These are phyloP conservation scores for Hypomontagnella submonticulosa DNA, from an alignment of 495 filamentous ascomycete genomes.

Conservation along the genomic window DNA sequence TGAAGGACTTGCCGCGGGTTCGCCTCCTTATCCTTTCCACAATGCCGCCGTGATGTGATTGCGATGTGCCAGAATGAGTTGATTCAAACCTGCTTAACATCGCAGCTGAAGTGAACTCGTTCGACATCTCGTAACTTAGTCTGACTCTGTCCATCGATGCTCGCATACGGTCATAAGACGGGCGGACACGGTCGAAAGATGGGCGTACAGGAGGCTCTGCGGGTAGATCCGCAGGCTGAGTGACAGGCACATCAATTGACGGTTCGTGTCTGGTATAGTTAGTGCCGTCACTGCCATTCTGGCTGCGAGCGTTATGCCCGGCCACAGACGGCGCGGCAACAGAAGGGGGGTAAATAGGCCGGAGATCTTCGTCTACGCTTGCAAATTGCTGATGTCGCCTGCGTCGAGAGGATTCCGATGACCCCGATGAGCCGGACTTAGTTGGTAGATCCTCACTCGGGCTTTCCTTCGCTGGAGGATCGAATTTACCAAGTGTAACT, in stretches of 20 bases:
- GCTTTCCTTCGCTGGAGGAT: slow-evolving; percentile 65
- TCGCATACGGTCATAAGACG: slow-evolving; percentile 76
- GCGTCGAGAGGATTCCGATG: slow-evolving; percentile 62
- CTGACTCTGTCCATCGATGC: slow-evolving; percentile 78
- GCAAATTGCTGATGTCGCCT: slow-evolving; percentile 68
- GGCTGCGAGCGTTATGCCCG: slow-evolving; percentile 78
- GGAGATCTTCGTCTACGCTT: slow-evolving; percentile 80
- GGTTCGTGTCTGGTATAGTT: slow-evolving; percentile 81
- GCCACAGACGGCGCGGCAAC: slow-evolving; percentile 76
- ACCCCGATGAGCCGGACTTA: slow-evolving; percentile 55
- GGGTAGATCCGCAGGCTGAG: slow-evolving; percentile 50
- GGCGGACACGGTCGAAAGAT: slow-evolving; percentile 70
- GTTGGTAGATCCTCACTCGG: slow-evolving; percentile 14
- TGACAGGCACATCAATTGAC: slow-evolving; percentile 53
- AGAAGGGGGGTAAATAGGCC: slow-evolving; percentile 92
- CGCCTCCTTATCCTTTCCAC: slow-evolving; percentile 47
- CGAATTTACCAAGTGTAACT: slow-evolving; percentile 81
- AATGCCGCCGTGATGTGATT: slow-evolving; percentile 34
- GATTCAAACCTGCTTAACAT: slow-evolving; percentile 86
- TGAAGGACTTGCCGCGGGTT: slow-evolving; percentile 50
- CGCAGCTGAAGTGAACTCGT: slow-evolving; percentile 90
- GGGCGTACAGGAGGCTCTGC: slow-evolving; percentile 54
- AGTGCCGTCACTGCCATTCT: slow-evolving; percentile 93
- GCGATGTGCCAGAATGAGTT: slow-evolving; percentile 59
- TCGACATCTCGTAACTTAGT: slow-evolving; percentile 83